phyloP scores from a whole-genome alignment of 768 basidiomycete genomes.

The Boletus patriciae region DNA sequence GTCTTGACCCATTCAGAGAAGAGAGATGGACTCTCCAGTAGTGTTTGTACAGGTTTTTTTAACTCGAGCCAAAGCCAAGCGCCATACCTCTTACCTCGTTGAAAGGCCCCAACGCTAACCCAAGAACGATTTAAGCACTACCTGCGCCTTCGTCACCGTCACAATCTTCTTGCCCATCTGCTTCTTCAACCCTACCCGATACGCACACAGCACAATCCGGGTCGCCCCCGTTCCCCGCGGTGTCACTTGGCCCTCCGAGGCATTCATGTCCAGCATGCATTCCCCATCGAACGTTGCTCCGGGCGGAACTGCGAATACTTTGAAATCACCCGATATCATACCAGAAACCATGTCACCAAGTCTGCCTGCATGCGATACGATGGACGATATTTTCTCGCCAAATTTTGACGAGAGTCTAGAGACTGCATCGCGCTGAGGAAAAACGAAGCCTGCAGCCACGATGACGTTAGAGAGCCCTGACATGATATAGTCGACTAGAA shows the following conservation, averaged over 20 bases:
- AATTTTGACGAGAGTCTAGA: background rate
- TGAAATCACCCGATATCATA: constrained; percentile 1
- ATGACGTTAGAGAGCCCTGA: background rate
- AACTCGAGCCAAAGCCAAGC: no score
- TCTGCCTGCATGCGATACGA: background rate
- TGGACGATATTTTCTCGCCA: background rate
- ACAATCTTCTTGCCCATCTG: background rate
- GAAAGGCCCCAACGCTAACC: background rate
- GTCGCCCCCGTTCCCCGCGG: background rate
- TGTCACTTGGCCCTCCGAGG: no score
- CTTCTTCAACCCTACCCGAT: background rate
- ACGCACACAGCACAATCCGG: background rate
- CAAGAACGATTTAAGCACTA: background rate
- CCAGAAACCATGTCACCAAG: background rate
- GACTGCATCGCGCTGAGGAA: background rate
- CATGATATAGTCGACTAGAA: background rate
- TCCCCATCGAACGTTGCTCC: background rate
- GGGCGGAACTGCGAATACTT: background rate
- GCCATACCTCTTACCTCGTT: background rate
- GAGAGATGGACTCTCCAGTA: no score
- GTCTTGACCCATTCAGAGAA: no score
- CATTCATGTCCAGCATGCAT: background rate
- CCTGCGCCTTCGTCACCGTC: background rate
- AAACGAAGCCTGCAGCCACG: background rate
- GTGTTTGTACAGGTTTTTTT: no score